Base-by-base conservation (phyloP, 2,329 filamentous ascomycete genomes). In the Domatiomyces globalis region DNA sequence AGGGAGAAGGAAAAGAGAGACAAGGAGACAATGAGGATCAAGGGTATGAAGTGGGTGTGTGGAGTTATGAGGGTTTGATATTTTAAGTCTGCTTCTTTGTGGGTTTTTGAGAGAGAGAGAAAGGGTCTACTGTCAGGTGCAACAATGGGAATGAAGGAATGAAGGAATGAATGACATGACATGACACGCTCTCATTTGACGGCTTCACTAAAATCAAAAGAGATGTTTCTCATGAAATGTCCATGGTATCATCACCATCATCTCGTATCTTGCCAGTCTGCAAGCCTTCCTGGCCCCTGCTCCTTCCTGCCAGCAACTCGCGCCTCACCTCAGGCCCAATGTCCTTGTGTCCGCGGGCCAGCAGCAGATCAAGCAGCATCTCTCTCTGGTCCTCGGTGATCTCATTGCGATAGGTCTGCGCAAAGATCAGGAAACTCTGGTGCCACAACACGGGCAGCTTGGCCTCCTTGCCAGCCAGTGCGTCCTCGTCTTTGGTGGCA, bases 381-480 rank as follows among this genome's bases (percentile, higher is more conserved):
- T 98, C 90, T 60, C 89, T 76, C 72, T 95, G 89, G 60, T 95
- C 89, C 66, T 95, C 89, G 1, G 88, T 95, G 60, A 95, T 90
- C 67, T 96, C 90, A 60, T 95, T 94, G 63, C 88, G 83, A 70
- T 96, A 98, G 51, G 90, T 77, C 70, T 95, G 85, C 22, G 92
- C 88, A 69, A 98, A 98, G 1, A 87, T 84, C 50, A 98, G 71
- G 27, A 98, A 73, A 61, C 85, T 88, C 71, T 96, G 90, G 67
- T 98, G 92, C 88, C 90, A 98, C 51, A 98, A 81, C 6, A 98
- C 88, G 0, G 94, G 92, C 58, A 96, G 67, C 64, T 85, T 87
- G 17, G 66, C 62, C 53, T 69, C 66, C 66, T 69, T 63, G 60
- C 71, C 66, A 48, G 71, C 72, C 8, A 73, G 71, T 51, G 84